Evolutionary conservation across 805 yeast genomes (phyloP), one percentile per base, ranked within the genome.

Genomic region (Brettanomyces anomalus): DNA sequence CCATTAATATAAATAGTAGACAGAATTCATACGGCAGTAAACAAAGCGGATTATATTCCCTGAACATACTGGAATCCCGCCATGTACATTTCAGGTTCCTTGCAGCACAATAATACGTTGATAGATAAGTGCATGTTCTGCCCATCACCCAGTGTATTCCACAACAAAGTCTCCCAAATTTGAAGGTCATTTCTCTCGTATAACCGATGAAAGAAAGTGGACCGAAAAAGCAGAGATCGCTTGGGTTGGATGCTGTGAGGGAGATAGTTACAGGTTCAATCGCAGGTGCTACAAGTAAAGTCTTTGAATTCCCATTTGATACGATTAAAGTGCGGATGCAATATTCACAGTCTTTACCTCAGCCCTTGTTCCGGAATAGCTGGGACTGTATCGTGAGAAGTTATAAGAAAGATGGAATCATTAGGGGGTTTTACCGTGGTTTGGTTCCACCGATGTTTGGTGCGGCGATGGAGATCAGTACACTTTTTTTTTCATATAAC

Each of bases 261-360:
- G 80, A 76, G 47, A 60, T 76, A 18, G 51, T 65, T 2, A 66
- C 57, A 42, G 80, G 80, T 11, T 77, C 79, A 3, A 51, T 74
- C 1, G 76, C 96, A 1, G 97, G 97, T 14, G 81, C 86, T 43
- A 61, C 78, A 4, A 96, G 95, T 2, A 90, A 89, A 58, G 52
- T 83, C 26, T 74, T 89, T 13, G 97, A 89, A 60, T 89, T 80
- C 54, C 97, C 97, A 0, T 87, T 89, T 51, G 97, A 89, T 55
- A 90, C 97, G 0, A 73, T 88, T 37, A 89, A 89, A 61, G 97
- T 89, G 3, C 70, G 96, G 45, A 68, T 90, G 26, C 90, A 83
- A 56, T 64, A 61, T 43, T 76, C 87, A 1, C 93, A 85, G 55
- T 81, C 88, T 6, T 66, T 77, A 26, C 58, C 64, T 4, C 46